Percentiles rank a stretch among this genome's conserved stretches.
Conservation (phyloP, 129 eudicot genomes). For the Centella asiatica region DNA sequence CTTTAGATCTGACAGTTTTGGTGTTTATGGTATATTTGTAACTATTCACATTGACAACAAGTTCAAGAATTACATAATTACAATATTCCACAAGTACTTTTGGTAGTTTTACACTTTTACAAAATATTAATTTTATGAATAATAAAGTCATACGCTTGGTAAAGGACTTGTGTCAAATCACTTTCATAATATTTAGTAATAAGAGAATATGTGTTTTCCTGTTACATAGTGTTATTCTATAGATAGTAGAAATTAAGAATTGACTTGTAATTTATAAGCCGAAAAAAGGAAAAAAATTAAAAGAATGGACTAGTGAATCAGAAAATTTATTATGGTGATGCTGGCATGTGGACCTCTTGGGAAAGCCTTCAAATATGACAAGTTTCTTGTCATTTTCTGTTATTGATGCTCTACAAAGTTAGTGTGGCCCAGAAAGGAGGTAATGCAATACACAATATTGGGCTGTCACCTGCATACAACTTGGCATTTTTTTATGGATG, state of each 20-base stretch:
- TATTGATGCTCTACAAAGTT: background rate
- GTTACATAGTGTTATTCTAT: too few species aligned
- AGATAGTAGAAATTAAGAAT: too few species aligned
- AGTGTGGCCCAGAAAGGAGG: background rate
- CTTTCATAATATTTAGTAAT: too few species aligned
- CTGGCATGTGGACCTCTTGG: background rate
- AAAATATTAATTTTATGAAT: too few species aligned
- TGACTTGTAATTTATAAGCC: background rate
- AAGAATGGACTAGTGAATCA: too few species aligned
- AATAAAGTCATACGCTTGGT: too few species aligned
- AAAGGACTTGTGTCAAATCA: too few species aligned
- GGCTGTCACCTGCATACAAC: background rate
- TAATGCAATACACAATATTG: background rate
- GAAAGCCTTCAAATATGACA: background rate
- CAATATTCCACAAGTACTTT: too few species aligned
- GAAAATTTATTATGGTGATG: background rate
- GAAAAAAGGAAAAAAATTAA: background rate
- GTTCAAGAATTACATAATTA: too few species aligned
- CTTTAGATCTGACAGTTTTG: slow-evolving; percentile 13
- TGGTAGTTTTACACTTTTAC: too few species aligned
- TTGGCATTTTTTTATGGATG: slow-evolving; percentile 2
- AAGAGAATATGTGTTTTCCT: too few species aligned
- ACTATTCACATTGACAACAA: too few species aligned
- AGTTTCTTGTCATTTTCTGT: background rate
- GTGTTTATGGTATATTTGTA: background rate